Evolutionary conservation across 2,329 filamentous ascomycete genomes (phyloP).

Genomic region (Thielaviopsis ethacetica): DNA sequence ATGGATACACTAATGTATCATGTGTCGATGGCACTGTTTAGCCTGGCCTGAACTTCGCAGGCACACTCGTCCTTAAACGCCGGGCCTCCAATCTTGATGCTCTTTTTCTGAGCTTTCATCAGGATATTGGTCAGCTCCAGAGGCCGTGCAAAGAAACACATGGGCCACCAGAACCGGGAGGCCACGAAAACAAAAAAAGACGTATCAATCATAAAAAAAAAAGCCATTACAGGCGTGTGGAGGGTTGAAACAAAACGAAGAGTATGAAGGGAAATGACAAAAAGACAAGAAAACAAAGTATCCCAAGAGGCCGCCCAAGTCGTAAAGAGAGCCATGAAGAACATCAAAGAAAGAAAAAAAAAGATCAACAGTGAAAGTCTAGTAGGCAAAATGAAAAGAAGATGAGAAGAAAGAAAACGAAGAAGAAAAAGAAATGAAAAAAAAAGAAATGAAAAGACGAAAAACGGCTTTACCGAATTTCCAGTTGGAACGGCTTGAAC

Average conservation of each 20-base stretch:
- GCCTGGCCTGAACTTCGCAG: background rate
- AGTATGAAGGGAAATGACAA: background rate
- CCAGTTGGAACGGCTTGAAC: conserved; percentile 74
- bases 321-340: conserved; percentile 10
- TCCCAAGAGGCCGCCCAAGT: background rate
- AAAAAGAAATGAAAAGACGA: conserved; percentile 11
- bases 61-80: conserved; percentile 2
- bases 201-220: background rate
- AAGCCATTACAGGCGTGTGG: too few relatives aligned
- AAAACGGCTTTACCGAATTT: conserved; percentile 44
- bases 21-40: conserved; percentile 8
- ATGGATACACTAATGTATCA: background rate
- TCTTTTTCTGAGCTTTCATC: background rate
- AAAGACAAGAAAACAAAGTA: conserved; percentile 4
- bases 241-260: background rate
- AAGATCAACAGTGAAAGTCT: conserved; percentile 8
- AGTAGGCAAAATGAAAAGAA: background rate
- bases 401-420: conserved; percentile 6
- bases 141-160: background rate
- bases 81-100: background rate
- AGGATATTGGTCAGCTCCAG: background rate
- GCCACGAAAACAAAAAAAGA: background rate
- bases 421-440: conserved; percentile 10
- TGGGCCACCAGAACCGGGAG: background rate
- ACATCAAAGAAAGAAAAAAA: conserved; percentile 7